phyloP scores from a whole-genome alignment of 257 asterid genomes.

The Knoxia roxburghii region DNA sequence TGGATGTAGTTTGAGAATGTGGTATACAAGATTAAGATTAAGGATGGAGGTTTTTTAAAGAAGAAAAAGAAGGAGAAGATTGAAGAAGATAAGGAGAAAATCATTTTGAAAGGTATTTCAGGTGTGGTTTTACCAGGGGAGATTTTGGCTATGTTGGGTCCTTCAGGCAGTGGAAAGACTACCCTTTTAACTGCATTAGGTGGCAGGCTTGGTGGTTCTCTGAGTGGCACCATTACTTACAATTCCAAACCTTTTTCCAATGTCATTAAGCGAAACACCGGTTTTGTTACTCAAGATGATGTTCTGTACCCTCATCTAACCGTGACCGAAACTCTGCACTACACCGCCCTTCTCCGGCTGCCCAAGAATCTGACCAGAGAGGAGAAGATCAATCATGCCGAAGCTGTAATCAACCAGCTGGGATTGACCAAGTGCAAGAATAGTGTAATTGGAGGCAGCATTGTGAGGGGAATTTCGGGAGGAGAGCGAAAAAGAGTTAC shows the following conservation, averaged over 20 bases:
- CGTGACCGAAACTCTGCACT: constrained; percentile 64
- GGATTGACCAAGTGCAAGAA: constrained; percentile 48
- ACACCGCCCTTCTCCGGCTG: constrained; percentile 63
- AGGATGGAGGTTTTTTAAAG: constrained; percentile 21
- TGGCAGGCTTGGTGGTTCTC: constrained; percentile 50
- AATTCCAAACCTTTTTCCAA: constrained; percentile 55
- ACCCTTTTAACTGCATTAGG: constrained; percentile 73
- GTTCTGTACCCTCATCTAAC: constrained; percentile 68
- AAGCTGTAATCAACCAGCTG: constrained; percentile 50
- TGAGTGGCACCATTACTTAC: constrained; percentile 47
- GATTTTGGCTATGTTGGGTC: constrained; percentile 83
- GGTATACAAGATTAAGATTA: constrained; percentile 38
- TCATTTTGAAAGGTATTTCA: constrained; percentile 57
- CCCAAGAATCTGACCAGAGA: constrained; percentile 32
- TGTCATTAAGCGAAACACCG: constrained; percentile 53
- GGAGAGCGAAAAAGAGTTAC: constrained; percentile 83
- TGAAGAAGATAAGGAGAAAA: constrained; percentile 36
- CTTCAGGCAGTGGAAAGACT: constrained; percentile 90
- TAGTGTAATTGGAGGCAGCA: constrained; percentile 43
- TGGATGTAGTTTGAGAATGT: constrained; percentile 61
- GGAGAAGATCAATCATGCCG: constrained; percentile 46
- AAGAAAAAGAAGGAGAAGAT: constrained; percentile 11
- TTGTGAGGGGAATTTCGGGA: constrained; percentile 62
- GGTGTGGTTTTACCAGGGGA: constrained; percentile 66
- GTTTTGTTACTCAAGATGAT: constrained; percentile 90